Evolutionary conservation across 805 yeast genomes (phyloP), one percentile per base, ranked within the genome.

Genomic region (Suhomyces xylopsoci): DNA sequence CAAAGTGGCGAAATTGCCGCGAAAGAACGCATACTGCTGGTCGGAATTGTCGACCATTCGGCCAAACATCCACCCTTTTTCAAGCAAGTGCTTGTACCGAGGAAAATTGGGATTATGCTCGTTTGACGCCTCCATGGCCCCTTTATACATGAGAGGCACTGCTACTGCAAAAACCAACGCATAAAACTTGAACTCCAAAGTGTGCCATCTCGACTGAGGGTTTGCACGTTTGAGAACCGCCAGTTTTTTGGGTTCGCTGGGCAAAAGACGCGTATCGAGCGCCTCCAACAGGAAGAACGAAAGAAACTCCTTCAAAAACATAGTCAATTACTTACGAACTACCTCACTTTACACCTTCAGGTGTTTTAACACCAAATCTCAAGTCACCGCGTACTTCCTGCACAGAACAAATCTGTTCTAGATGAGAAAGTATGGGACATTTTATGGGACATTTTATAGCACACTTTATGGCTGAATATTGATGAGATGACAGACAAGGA

Each of bases 1-100:
- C 47, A 94, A 71, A 47, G 87, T 65, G 10, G 82, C 80, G 57
- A 93, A 76, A 64, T 91, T 91, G 64, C 88, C 86, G 61, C 99
- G 80, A 65, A 94, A 90, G 62, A 91, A 90, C 24, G 89, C 70
- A 64, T 93, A 94, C 68, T 94, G 99, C 30, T 78, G 76, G 66
- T 94, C 99, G 5, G 96, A 87, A 65, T 93, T 92, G 67, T 94
- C 99, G 42, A 90, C 96, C 68, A 86, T 87, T 24, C 97, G 73
- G 7, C 96, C 97, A 64, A 87, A 82, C 60, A 91, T 71, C 98
- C 98, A 93, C 4, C 99, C 98, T 5, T 82, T 76, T 26, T 86
- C 77, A 49, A 93, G 73, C 38, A 85, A 71, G 48, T 81, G 79
- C 58, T 80, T 79, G 63, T 80, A 90, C 48, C 74, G 73, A 17